A percentile compares a stretch with the other conserved stretches of the same genome.
Evolutionary conservation across 352 stramenopile species (phyloP).

Genomic region (Globisporangium barbulae): DNA sequence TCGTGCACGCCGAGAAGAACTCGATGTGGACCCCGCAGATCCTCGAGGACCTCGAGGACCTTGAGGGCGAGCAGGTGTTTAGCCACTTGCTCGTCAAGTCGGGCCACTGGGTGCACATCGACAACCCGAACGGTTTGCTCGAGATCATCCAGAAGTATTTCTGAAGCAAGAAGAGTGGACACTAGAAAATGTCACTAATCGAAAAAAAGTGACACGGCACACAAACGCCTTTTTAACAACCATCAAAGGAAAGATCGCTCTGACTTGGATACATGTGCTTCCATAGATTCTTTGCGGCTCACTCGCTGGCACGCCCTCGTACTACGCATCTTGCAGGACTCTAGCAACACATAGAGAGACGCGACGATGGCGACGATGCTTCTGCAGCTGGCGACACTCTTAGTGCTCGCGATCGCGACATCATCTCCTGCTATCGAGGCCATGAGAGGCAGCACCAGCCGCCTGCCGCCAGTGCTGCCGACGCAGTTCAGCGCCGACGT

Average conservation of each 20-base stretch:
- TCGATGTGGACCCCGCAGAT: slow-evolving; percentile 68
- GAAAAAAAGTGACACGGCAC: neutral
- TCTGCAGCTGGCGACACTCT: neutral
- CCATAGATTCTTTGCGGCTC: slow-evolving; percentile 1
- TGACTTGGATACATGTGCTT: slow-evolving; percentile 7
- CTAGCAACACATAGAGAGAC: neutral
- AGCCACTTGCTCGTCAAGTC: slow-evolving; percentile 67
- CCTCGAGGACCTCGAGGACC: slow-evolving; percentile 38
- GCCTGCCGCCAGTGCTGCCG: slow-evolving; percentile 29
- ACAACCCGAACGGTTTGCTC: slow-evolving; percentile 75
- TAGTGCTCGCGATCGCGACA: neutral
- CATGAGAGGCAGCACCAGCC: neutral
- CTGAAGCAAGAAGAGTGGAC: slow-evolving; percentile 5
- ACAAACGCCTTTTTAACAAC: slow-evolving; percentile 1
- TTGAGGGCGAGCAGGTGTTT: slow-evolving; percentile 46
- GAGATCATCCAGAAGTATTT: slow-evolving; percentile 53
- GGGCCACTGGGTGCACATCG: slow-evolving; percentile 86
- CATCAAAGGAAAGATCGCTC: neutral
- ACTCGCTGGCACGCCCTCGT: too few relatives aligned
- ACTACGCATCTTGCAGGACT: neutral
- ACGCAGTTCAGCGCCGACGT: slow-evolving; percentile 61
- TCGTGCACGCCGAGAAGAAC: slow-evolving; percentile 73
- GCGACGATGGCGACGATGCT: neutral
- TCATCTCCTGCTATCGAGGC: neutral
- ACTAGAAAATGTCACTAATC: neutral